Conservation (phyloP, 2,329 filamentous ascomycete species). For the Passalora sequoiae region DNA sequence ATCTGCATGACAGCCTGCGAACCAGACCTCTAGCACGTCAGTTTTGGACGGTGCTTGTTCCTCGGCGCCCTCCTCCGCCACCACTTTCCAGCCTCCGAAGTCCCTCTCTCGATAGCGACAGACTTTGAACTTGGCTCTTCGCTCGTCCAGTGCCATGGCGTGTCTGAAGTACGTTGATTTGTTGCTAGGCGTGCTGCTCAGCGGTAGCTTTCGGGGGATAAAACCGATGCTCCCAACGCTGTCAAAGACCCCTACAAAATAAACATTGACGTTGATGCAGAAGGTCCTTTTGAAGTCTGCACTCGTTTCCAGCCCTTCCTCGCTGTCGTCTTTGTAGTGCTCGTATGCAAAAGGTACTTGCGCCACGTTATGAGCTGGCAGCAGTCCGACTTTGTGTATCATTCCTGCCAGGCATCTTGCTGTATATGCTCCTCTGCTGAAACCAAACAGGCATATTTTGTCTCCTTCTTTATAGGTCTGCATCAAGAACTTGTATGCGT, state of each 20-base stretch:
- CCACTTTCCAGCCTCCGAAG: conserved; percentile 17
- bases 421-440: conserved; percentile 40
- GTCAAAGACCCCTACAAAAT: conserved; percentile 44
- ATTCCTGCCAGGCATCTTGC: conserved; percentile 46
- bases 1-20: conserved; percentile 41
- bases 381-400: conserved; percentile 41
- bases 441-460: conserved; percentile 20
- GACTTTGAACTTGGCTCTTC: conserved; percentile 43
- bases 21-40: conserved; percentile 40
- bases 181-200: conserved; percentile 37
- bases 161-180: conserved; percentile 39
- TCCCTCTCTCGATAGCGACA: conserved; percentile 36
- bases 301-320: conserved; percentile 39
- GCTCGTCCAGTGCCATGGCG: conserved; percentile 44
- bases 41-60: conserved; percentile 21
- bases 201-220: conserved; percentile 37
- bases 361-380: conserved; percentile 33
- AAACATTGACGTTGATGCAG: conserved; percentile 39
- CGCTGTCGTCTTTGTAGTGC: conserved; percentile 41
- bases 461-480: conserved; percentile 26
- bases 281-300: conserved; percentile 44
- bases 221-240: conserved; percentile 43
- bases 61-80: conserved; percentile 14
- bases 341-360: conserved; percentile 43
- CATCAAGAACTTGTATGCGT: conserved; percentile 41